A percentile compares a stretch with the other conserved stretches of the same genome.
Conservation (phyloP, 148 eudicot genomes). For the Chenopodium berlandieri region DNA sequence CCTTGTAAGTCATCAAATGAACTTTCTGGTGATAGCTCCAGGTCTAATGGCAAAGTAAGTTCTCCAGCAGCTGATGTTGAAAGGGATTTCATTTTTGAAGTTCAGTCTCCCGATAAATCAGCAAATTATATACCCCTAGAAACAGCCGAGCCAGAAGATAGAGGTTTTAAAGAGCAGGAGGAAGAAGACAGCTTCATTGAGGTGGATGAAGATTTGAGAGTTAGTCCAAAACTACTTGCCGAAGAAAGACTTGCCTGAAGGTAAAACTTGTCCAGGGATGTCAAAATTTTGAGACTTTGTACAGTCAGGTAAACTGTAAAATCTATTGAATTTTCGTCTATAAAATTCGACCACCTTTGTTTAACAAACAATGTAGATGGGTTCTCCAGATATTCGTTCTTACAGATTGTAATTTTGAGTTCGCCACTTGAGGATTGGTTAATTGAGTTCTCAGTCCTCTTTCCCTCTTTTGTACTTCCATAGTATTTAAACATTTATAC, state of each 20-base stretch:
- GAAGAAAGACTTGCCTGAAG: slow-evolving; percentile 29
- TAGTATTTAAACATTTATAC: neutral
- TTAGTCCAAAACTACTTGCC: slow-evolving; percentile 27
- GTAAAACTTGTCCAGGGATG: slow-evolving; percentile 37
- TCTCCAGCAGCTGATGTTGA: slow-evolving; percentile 37
- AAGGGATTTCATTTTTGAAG: slow-evolving; percentile 34
- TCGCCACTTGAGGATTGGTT: slow-evolving; percentile 20
- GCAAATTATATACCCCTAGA: slow-evolving; percentile 30
- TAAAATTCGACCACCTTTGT: slow-evolving; percentile 9
- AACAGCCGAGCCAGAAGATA: slow-evolving; percentile 24
- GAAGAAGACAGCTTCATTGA: slow-evolving; percentile 24
- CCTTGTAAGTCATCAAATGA: slow-evolving; percentile 26
- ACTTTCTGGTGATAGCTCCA: slow-evolving; percentile 22
- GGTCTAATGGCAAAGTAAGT: slow-evolving; percentile 34
- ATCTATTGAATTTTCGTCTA: slow-evolving; percentile 13
- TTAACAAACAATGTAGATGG: slow-evolving; percentile 22
- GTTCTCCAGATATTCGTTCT: neutral
- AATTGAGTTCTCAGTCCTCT: slow-evolving; percentile 2
- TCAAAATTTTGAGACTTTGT: slow-evolving; percentile 45
- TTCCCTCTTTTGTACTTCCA: neutral
- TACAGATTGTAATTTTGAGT: slow-evolving; percentile 8
- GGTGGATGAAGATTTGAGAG: slow-evolving; percentile 38
- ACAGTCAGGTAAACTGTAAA: slow-evolving; percentile 44
- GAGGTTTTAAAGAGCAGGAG: slow-evolving; percentile 30
- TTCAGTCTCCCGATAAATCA: slow-evolving; percentile 30